Evolutionary conservation across 169 alveolate genomes (phyloP), one percentile per base, ranked within the genome.

Genomic region (Gregarina niphandrodes): DNA sequence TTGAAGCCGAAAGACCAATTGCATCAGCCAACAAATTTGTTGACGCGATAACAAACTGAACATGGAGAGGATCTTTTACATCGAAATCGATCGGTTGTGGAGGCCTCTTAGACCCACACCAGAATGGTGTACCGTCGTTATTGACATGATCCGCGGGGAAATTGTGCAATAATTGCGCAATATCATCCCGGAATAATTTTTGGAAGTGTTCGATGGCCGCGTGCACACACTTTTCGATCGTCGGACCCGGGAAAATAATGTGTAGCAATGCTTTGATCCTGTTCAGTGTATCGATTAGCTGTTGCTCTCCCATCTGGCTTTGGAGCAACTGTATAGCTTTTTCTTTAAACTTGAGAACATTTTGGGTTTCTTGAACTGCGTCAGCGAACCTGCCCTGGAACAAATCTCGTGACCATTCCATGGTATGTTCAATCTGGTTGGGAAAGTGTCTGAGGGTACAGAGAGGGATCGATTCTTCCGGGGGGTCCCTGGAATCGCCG

Each of bases 31-130:
- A 70, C 18, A 88, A 78, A 42, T 78, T 81, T 15, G 95, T 68
- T 29, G 79, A 68, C 30, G 87, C 61, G 13, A 73, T 48, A 23
- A 92, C 66, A 49, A 82, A 92, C 37, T 58, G 64, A 32, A 70
- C 36, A 32, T 79, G 87, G 36, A 63, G 50, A 0, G 54, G 75
- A 53, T 88, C 85, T 23, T 64, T 53, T 3, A 67, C 40, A 48
- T 80, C 86, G 45, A 78, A 83, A 24, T 50, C 53, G 6, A 80
- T 62, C 7, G 92, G 88, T 29, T 56, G 54, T 5, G 99, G 99
- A n/a, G 85, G 77, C 57, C 97, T 72, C 55, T 92, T 92, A 9
- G 96, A 96, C 11, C 96, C 94, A 21, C 84, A 63, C 99, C 99
- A 92, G 66, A 92, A 92, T 37, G 65, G 77, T 7, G 72, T 61